Evolutionary conservation across 345 rosid species (phyloP), one percentile per base, ranked within the genome.

Genomic region (Orychophragmus violaceus): DNA sequence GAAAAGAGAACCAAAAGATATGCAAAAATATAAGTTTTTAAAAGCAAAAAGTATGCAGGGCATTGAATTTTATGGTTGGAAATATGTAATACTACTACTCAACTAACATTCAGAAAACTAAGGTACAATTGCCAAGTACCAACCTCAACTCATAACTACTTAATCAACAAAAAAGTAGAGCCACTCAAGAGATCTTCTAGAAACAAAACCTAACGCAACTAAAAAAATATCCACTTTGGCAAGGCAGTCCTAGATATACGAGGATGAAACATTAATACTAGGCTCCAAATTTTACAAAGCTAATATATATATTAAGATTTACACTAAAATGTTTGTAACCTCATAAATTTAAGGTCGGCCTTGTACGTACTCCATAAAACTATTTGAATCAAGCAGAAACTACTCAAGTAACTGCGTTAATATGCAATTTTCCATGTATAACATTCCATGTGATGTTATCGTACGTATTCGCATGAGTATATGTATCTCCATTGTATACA

Each of bases 81-180:
- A 61, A 62, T 29, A 17, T 42, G 36, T 49, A 14, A 2, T 28
- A 8, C 36, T 51, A 2, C n/a, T 39, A 2, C 54, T 25, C 56
- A 55, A 71, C 64, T 37, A 72, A 48, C 23, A 48, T 21, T 42
- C 23, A 58, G 46, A 65, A 36, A 46, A 27, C 52, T 16, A 64
- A 46, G 32, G 50, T 45, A 46, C 14, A n/a, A n/a, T 28, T 63
- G 3, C 11, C 6, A 29, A 39, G 55, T 32, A 64, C 70, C 42
- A 32, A 56, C 64, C 65, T 24, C 68, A 61, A 70, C 56, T 70
- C 68, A 41, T 24, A 61, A 61, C 68, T 28, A 70, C 75, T 70
- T 61, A 53, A 18, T 18, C 25, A 64, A 56, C 19, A 13, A 55
- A 58, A 44, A 63, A 23, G 65, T 48, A 63, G 51, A 45, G 39